A percentile compares a stretch with the other conserved stretches of the same genome.
phyloP scores from a whole-genome alignment of 352 stramenopile genomes.

The Phytophthora nicotianae region DNA sequence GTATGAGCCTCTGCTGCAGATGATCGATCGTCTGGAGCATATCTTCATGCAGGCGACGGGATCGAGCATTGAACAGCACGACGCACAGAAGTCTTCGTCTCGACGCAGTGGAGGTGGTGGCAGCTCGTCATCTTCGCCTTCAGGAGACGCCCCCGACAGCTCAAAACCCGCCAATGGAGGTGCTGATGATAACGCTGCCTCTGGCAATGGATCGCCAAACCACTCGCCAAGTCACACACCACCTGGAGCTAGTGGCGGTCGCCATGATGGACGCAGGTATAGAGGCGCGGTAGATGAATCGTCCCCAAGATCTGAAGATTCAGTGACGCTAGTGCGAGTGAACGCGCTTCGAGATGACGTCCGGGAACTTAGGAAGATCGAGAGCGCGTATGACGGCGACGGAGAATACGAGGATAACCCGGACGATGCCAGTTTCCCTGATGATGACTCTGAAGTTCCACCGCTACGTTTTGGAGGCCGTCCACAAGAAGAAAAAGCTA shows the following conservation, averaged over 20 bases:
- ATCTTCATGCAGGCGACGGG: slow-evolving; percentile 91
- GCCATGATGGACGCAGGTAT: slow-evolving; percentile 33
- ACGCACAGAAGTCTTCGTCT: slow-evolving; percentile 59
- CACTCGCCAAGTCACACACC: slow-evolving; percentile 43
- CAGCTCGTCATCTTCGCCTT: slow-evolving; percentile 36
- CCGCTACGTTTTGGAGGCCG: slow-evolving; percentile 32
- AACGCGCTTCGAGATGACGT: slow-evolving; percentile 79
- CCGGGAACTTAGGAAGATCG: slow-evolving; percentile 69
- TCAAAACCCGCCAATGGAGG: slow-evolving; percentile 11
- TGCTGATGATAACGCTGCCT: slow-evolving; percentile 12
- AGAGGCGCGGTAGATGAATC: slow-evolving; percentile 33
- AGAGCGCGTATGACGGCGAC: slow-evolving; percentile 70
- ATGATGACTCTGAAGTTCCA: slow-evolving; percentile 36
- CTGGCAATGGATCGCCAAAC: slow-evolving; percentile 22
- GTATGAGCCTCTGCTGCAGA: slow-evolving; percentile 82
- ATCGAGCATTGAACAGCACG: slow-evolving; percentile 85
- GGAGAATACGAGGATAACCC: slow-evolving; percentile 68
- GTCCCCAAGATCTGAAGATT: slow-evolving; percentile 54
- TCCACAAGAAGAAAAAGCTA: slow-evolving; percentile 30
- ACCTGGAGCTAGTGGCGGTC: slow-evolving; percentile 23
- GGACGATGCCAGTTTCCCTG: slow-evolving; percentile 51
- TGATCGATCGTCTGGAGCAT: slow-evolving; percentile 88
- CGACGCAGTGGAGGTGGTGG: slow-evolving; percentile 38
- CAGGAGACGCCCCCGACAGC: slow-evolving; percentile 12
- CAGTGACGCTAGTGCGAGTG: slow-evolving; percentile 74